Base-by-base conservation (phyloP, 139 green algal species). In the Limnomonas spitsbergensis region DNA sequence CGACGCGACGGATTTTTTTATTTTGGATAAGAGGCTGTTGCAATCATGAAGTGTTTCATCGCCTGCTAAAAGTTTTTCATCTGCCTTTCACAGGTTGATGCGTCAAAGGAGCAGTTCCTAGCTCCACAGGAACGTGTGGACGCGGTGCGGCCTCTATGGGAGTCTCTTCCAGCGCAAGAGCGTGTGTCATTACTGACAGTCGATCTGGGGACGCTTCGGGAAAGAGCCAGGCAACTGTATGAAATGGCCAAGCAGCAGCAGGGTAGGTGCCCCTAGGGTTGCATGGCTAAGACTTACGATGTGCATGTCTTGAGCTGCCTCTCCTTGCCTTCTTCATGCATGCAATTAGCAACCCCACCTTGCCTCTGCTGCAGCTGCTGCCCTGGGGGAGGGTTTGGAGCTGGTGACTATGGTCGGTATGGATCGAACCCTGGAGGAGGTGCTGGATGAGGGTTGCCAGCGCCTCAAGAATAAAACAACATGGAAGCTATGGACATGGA, bases 121-220 rank as follows among this genome's bases (percentile, higher is more conserved):
- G 40, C 69, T 29, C 90, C 91, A 2, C 84, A 91, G 56, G 90
- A 95, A 29, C 86, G 91, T 0, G 90, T 95, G 29, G 73, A 76
- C 3, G 76, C 86, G 2, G 90, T 94, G 3, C 78, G 86, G 38
- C 90, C 91, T 0, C 82, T 92, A 32, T 96, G 92, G 92, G 89
- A 96, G 83, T 86, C 80, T 4, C 66, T 92, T 24, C 14, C 66
- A 0, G 84, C 86, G 29, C 85, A 89, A 38, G 74, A 94, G 36
- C 87, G 92, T 7, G 78, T 87, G 0, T 39, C 83, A 61, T 53
- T 93, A 66, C 85, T 96, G 9, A 91, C 85, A 1, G 38, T 94
- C 0, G 71, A 79, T 3, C n/a, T 95, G 9, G 79, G 80, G 2
- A 83, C 83, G 2, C 81, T 96, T 35, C 78, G 81, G 26, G 75